These are phyloP conservation scores for Lipomyces starkeyi DNA, from an alignment of 805 yeast species.

Conservation along the genomic window DNA sequence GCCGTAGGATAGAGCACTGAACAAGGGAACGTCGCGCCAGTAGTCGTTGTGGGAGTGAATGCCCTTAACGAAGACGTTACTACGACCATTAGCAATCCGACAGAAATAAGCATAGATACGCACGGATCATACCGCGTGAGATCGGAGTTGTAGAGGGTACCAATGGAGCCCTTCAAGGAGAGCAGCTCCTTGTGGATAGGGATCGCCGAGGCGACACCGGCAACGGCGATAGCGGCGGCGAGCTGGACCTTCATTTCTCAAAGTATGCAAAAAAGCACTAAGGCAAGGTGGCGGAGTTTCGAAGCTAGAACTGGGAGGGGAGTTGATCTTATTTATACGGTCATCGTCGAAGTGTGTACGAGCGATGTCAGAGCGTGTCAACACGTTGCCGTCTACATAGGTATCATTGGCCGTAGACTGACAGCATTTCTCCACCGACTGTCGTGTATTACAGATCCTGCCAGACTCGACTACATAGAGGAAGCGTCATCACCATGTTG, in stretches of 20 bases:
- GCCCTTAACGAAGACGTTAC: constrained; percentile 48
- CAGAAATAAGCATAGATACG: background rate
- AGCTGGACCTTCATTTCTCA: constrained; percentile 22
- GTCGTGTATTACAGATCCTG: too few species aligned
- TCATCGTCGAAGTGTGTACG: too few species aligned
- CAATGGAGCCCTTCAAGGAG: constrained; percentile 22
- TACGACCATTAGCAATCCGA: background rate
- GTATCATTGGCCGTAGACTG: too few species aligned
- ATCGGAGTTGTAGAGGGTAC: constrained; percentile 32
- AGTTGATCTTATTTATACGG: too few species aligned
- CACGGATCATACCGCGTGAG: constrained; percentile 26
- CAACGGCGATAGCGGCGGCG: constrained; percentile 18
- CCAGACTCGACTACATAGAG: too few species aligned
- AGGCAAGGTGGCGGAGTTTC: background rate
- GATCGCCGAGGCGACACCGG: constrained; percentile 28
- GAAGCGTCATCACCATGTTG: too few species aligned
- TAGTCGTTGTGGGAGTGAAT: constrained; percentile 66
- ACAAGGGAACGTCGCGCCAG: constrained; percentile 56
- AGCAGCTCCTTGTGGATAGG: constrained; percentile 25
- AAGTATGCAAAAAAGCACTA: background rate
- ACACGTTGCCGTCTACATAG: too few species aligned
- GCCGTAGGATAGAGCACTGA: constrained; percentile 56
- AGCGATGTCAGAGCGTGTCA: too few species aligned
- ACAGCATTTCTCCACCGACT: too few species aligned
- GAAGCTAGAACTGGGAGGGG: too few species aligned